Conservation (phyloP, 2,329 filamentous ascomycete genomes). For the Zasmidium angulare region DNA sequence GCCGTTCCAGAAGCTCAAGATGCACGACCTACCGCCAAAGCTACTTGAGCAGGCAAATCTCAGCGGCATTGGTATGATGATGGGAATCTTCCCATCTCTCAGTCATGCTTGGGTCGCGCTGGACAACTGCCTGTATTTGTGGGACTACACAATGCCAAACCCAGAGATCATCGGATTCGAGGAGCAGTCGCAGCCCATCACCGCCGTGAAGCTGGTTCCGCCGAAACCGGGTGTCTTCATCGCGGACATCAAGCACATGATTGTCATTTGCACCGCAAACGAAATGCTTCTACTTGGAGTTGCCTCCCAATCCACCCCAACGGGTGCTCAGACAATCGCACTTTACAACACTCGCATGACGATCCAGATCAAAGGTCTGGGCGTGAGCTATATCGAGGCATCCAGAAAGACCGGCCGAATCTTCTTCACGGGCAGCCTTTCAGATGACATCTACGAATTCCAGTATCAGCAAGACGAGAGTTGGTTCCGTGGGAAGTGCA, state of each 20-base stretch:
- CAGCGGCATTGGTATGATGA: slow-evolving; percentile 82
- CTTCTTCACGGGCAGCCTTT: slow-evolving; percentile 79
- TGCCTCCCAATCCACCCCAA: slow-evolving; percentile 61
- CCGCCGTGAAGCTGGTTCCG: slow-evolving; percentile 81
- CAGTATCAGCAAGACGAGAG: slow-evolving; percentile 96
- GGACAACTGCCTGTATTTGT: slow-evolving; percentile 93
- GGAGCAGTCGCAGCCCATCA: slow-evolving; percentile 83
- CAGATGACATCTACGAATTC: slow-evolving; percentile 89
- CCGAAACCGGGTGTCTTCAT: slow-evolving; percentile 88
- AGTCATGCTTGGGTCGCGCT: slow-evolving; percentile 95
- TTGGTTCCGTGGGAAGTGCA: slow-evolving; percentile 92
- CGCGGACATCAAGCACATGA: slow-evolving; percentile 76
- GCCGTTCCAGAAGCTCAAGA: slow-evolving; percentile 83
- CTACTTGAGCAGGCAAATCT: slow-evolving; percentile 92
- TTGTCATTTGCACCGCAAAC: slow-evolving; percentile 82
- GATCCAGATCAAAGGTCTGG: slow-evolving; percentile 69
- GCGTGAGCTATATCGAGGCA: slow-evolving; percentile 72
- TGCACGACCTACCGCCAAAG: slow-evolving; percentile 85
- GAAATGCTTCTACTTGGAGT: slow-evolving; percentile 89
- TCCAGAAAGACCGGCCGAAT: slow-evolving; percentile 80
- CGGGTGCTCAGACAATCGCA: slow-evolving; percentile 69
- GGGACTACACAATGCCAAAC: slow-evolving; percentile 94
- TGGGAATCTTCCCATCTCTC: slow-evolving; percentile 93
- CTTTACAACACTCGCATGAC: slow-evolving; percentile 89
- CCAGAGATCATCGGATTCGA: slow-evolving; percentile 91